Conservation (phyloP, 2,329 filamentous ascomycete genomes). For the Colletotrichum siamense region DNA sequence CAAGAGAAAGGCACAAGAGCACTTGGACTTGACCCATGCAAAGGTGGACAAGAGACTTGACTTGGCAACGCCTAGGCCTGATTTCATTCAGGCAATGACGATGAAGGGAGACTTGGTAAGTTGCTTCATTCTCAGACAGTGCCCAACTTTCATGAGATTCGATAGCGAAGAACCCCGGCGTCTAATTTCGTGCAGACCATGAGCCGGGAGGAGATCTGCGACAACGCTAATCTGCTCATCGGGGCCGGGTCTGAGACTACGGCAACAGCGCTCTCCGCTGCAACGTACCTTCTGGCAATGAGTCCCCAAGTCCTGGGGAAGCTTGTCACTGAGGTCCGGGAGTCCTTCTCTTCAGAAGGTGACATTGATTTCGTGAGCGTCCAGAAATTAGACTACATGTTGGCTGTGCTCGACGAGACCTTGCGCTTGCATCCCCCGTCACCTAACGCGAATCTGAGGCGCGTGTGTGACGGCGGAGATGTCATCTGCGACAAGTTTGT, state of each 20-base stretch:
- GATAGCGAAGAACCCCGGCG: neutral
- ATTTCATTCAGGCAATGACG: neutral
- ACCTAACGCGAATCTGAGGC: slow-evolving; percentile 27
- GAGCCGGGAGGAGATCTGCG: slow-evolving; percentile 1
- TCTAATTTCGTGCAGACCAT: neutral
- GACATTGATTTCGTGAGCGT: slow-evolving; percentile 35
- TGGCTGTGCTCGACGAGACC: slow-evolving; percentile 40
- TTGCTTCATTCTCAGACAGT: neutral
- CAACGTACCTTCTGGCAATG: neutral
- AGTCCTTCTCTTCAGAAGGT: slow-evolving; percentile 30
- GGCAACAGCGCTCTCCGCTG: neutral
- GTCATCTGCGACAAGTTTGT: slow-evolving; percentile 32
- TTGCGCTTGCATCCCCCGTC: slow-evolving; percentile 39
- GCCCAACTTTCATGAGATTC: neutral
- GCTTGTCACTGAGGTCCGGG: slow-evolving; percentile 39
- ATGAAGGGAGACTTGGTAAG: neutral
- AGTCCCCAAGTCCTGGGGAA: slow-evolving; percentile 2
- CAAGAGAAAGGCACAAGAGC: neutral
- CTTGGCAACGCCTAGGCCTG: neutral
- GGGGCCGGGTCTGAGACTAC: slow-evolving; percentile 7
- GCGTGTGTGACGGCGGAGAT: slow-evolving; percentile 34
- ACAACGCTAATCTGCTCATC: slow-evolving; percentile 25
- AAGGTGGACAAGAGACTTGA: neutral
- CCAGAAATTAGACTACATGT: slow-evolving; percentile 34
- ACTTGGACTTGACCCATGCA: neutral